Percentiles rank a stretch among this genome's conserved stretches.
phyloP scores from a whole-genome alignment of 257 asterid species.

The Paulownia fortunei region DNA sequence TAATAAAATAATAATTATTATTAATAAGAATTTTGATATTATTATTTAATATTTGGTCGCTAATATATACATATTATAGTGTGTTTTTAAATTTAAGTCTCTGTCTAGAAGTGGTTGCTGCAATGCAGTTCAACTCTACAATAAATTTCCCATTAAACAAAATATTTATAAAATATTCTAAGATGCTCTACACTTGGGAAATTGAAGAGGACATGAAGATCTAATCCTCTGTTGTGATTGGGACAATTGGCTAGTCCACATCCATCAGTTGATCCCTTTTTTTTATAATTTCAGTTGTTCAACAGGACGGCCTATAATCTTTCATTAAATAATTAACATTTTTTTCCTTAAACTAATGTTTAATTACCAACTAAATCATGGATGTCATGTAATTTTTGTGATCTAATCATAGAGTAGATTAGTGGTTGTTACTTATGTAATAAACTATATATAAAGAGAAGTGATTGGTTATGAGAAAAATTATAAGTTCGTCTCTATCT shows the following conservation, averaged over 20 bases:
- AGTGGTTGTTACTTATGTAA: not conserved
- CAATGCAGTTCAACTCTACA: not conserved
- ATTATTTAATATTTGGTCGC: no score
- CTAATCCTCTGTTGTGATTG: conserved; percentile 24
- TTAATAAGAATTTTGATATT: no score
- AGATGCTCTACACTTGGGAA: not conserved
- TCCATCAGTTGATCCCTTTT: not conserved
- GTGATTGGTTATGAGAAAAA: not conserved
- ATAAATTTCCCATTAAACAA: not conserved
- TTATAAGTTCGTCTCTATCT: no score
- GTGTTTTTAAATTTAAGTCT: not conserved
- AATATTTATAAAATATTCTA: not conserved
- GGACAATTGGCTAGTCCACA: conserved; percentile 25
- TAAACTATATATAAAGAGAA: not conserved
- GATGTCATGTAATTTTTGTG: not conserved
- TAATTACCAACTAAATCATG: not conserved
- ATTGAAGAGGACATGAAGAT: conserved; percentile 21
- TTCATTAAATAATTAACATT: not conserved
- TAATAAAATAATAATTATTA: no score
- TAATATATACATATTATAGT: not conserved
- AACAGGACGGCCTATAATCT: not conserved
- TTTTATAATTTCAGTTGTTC: not conserved
- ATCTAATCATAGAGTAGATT: not conserved
- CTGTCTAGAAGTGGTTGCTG: not conserved
- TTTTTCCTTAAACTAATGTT: not conserved